phyloP scores from a whole-genome alignment of 2,329 filamentous ascomycete genomes.

The Neopestalotiopsis sp. region DNA sequence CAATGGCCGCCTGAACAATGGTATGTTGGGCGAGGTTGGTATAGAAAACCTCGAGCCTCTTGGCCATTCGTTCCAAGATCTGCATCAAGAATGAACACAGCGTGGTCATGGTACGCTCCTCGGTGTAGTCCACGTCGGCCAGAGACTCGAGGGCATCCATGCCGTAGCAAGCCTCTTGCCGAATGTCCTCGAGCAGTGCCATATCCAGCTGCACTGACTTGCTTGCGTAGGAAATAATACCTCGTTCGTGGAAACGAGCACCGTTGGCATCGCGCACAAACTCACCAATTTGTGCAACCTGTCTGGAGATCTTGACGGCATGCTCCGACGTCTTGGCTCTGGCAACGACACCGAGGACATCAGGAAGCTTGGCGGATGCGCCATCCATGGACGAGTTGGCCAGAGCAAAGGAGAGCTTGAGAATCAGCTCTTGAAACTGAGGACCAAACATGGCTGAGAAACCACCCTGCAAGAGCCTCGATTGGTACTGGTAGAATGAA shows the following conservation, averaged over 20 bases:
- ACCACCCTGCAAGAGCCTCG: conserved; percentile 53
- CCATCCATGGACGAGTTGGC: conserved; percentile 44
- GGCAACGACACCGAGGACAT: conserved; percentile 48
- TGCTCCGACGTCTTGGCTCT: conserved; percentile 50
- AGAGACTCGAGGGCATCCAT: conserved; percentile 60
- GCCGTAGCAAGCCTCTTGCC: conserved; percentile 56
- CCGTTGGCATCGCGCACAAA: conserved; percentile 51
- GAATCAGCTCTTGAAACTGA: conserved; percentile 57
- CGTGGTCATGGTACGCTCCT: conserved; percentile 28
- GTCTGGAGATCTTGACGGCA: conserved; percentile 50
- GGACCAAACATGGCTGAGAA: conserved; percentile 56
- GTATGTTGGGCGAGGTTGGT: conserved; percentile 53
- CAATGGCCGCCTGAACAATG: conserved; percentile 55
- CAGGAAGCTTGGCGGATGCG: conserved; percentile 43
- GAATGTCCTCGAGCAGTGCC: conserved; percentile 56
- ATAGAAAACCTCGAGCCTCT: conserved; percentile 56
- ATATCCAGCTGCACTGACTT: conserved; percentile 56
- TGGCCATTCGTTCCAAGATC: conserved; percentile 57
- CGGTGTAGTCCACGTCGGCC: conserved; percentile 20
- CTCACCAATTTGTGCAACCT: conserved; percentile 54
- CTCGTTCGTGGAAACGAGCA: conserved; percentile 55
- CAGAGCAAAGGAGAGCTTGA: conserved; percentile 56
- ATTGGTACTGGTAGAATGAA: conserved; percentile 58
- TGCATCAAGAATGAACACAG: conserved; percentile 54
- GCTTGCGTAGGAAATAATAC: conserved; percentile 55